phyloP scores from a whole-genome alignment of 768 basidiomycete genomes.

The Serendipita sp. region DNA sequence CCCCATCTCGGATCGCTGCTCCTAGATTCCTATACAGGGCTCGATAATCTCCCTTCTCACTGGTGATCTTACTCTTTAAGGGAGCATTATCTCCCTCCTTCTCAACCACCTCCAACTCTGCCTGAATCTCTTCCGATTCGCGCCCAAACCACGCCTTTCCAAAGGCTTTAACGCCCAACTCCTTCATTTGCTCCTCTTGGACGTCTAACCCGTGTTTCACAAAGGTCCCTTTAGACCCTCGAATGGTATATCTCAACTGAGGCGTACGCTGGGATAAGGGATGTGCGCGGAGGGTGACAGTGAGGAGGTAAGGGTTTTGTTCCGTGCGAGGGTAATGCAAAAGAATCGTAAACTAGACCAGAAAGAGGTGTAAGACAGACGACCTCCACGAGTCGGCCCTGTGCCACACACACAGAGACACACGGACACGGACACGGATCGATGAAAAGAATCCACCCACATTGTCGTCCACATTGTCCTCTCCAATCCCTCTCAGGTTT shows the following conservation, averaged over 20 bases:
- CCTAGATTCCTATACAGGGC: slow-evolving; percentile 52
- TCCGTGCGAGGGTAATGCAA: slow-evolving; percentile 27
- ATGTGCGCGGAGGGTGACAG: slow-evolving; percentile 49
- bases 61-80: slow-evolving; percentile 19
- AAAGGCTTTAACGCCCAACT: slow-evolving; percentile 25
- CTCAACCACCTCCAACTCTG: slow-evolving; percentile 38
- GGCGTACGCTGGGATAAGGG: slow-evolving; percentile 47
- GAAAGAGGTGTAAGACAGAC: background rate
- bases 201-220: slow-evolving; percentile 61
- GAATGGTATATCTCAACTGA: slow-evolving; percentile 57
- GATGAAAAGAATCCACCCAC: slow-evolving; percentile 22
- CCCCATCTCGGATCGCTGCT: slow-evolving; percentile 37
- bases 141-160: slow-evolving; percentile 31
- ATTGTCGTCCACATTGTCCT: slow-evolving; percentile 46
- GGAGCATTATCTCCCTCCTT: slow-evolving; percentile 25
- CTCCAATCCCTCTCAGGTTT: slow-evolving; percentile 49
- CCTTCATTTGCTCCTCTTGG: slow-evolving; percentile 63
- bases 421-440: too few species aligned
- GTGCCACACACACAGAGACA: background rate
- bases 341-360: slow-evolving; percentile 32
- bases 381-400: too few species aligned
- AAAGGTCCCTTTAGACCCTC: slow-evolving; percentile 55
- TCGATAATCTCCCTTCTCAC: slow-evolving; percentile 38
- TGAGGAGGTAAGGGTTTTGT: slow-evolving; percentile 31
- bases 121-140: slow-evolving; percentile 49